Conservation (phyloP, 768 basidiomycete species). For the Daedaleopsis nitida region DNA sequence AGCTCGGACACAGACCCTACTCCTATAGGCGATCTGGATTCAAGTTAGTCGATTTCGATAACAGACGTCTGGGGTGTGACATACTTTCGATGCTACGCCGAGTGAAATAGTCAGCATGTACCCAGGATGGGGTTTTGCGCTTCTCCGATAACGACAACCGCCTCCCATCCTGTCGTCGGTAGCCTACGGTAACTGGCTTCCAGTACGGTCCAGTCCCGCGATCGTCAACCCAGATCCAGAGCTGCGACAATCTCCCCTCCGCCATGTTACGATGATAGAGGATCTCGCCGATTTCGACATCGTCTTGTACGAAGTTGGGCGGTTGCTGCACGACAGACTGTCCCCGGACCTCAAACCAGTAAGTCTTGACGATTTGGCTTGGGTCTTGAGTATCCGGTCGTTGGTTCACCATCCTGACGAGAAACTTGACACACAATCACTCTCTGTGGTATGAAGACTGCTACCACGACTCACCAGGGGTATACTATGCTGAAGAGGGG, state of each 20-base stretch:
- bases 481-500: too few species aligned
- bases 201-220: not conserved
- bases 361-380: not conserved
- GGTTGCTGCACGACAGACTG: not conserved
- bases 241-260: not conserved
- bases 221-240: not conserved
- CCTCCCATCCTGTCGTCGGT: not conserved
- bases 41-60: too few species aligned
- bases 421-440: not conserved
- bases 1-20: too few species aligned
- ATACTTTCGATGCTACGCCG: not conserved
- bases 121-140: not conserved
- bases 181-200: not conserved
- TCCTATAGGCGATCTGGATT: too few species aligned
- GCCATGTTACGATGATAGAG: not conserved
- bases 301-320: not conserved
- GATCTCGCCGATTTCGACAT: not conserved
- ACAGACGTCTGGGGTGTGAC: too few species aligned
- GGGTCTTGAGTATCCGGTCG: not conserved
- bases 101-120: not conserved
- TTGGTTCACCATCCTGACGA: not conserved
- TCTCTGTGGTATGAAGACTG: too few species aligned
- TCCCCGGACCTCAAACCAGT: not conserved
- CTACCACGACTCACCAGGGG: too few species aligned
- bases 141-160: not conserved